Base-by-base conservation (phyloP, 2,329 filamentous ascomycete species). In the Rhinocladiella mackenziei region DNA sequence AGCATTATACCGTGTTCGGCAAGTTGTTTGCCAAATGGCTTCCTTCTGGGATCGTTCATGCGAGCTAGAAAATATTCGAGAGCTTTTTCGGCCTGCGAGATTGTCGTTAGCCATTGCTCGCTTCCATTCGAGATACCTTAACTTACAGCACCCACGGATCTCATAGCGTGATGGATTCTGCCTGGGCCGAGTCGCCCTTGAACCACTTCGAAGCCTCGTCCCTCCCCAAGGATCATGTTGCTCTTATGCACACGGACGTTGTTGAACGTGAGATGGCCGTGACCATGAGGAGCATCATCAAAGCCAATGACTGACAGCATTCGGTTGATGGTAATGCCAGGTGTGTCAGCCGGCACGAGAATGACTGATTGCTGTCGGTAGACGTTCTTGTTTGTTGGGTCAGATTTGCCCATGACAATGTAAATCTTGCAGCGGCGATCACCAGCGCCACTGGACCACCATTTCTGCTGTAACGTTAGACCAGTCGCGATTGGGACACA, bases 81-180 rank as follows among this genome's bases (percentile, higher is more conserved):
- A 1, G 89, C 92, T 55, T 83, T 80, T 69, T 98, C 92, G 13
- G 92, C 50, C 50, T 53, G 28, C n/a, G n/a, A n/a, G n/a, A n/a
- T n/a, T n/a, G n/a, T n/a, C n/a, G n/a, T n/a, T n/a, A n/a, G n/a
- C n/a, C n/a, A n/a, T n/a, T n/a, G n/a, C n/a, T n/a, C n/a, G n/a
- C n/a, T n/a, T n/a, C n/a, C n/a, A n/a, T n/a, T n/a, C n/a, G n/a
- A n/a, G n/a, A n/a, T n/a, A n/a, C n/a, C n/a, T n/a, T n/a, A n/a
- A 53, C 50, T 50, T 42, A 53, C 83, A 39, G 88, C 84, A 40
- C 92, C 92, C 62, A 98, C 92, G 49, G 81, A 83, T 54, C 92
- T 83, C 92, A 98, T 98, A 48, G 89, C 88, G 71, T 98, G 92
- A 72, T 98, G 92, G 63, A 98, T 97, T 46, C 92, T 86, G 23